Evolutionary conservation across 768 basidiomycete species (phyloP).

Genomic region (Calocera viscosa): DNA sequence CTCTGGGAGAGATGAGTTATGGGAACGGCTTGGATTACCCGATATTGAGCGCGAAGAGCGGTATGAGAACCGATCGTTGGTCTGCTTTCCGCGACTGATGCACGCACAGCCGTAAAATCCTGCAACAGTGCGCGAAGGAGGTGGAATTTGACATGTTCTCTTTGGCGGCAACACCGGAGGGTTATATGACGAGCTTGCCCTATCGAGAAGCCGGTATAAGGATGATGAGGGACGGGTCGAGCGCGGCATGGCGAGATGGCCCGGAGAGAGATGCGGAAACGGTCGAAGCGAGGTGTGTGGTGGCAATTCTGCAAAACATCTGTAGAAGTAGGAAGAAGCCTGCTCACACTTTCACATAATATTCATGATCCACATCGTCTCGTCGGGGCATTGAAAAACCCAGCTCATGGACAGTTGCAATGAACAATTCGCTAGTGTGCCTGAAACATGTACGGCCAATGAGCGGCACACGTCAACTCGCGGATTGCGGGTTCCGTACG

Average conservation of each 20-base stretch:
- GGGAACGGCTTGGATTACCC: background rate
- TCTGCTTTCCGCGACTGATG: background rate
- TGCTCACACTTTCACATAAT: background rate
- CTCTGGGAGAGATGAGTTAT: background rate
- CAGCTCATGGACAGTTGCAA: no score
- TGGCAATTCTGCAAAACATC: background rate
- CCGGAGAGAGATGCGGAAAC: background rate
- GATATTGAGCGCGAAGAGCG: background rate
- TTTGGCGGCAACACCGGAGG: background rate
- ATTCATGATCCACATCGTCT: no score
- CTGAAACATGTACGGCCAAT: no score
- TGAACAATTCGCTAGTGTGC: no score
- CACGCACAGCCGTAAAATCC: background rate
- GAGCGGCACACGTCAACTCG: no score
- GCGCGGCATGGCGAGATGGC: background rate
- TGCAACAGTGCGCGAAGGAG: background rate
- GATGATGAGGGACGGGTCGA: constrained; percentile 2
- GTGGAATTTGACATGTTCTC: background rate
- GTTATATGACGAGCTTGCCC: background rate
- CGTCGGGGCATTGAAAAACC: no score
- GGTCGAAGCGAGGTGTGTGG: background rate
- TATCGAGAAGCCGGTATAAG: background rate
- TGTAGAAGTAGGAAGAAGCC: background rate
- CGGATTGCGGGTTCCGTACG: no score
- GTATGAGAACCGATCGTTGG: background rate